Evolutionary conservation across 83 land plant genomes (phyloP).

Genomic region (Picea engelmannii): DNA sequence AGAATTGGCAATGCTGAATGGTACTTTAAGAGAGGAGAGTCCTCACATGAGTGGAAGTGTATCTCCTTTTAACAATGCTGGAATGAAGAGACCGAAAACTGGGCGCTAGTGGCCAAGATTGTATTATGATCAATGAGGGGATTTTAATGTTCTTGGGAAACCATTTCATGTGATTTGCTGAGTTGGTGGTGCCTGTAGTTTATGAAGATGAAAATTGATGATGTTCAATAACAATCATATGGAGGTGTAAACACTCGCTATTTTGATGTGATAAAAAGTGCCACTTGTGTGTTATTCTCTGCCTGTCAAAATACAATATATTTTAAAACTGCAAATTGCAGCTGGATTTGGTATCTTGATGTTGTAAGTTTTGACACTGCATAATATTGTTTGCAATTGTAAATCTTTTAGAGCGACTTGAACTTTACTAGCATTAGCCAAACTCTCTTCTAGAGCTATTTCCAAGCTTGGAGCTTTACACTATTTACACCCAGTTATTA

Average conservation of each 20-base stretch:
- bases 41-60: constrained; percentile 81
- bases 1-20: constrained; percentile 91
- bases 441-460: constrained; percentile 11
- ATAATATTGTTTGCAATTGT: background rate
- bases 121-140: background rate
- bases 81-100: constrained; percentile 91
- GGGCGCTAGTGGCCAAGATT: constrained; percentile 43
- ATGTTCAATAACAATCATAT: background rate
- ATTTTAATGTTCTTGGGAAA: constrained; percentile 2
- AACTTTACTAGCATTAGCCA: constrained; percentile 4
- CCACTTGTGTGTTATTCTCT: constrained; percentile 5
- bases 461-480: constrained; percentile 5
- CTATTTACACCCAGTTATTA: background rate
- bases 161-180: background rate
- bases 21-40: constrained; percentile 87
- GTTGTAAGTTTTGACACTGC: too few relatives aligned
- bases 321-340: constrained; percentile 6
- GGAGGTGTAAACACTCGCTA: constrained; percentile 3
- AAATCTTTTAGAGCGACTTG: constrained; percentile 5
- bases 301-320: background rate
- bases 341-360: background rate
- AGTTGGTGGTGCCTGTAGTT: constrained; percentile 15
- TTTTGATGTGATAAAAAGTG: constrained; percentile 9
- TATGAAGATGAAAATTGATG: constrained; percentile 10
- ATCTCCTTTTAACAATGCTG: constrained; percentile 87